Evolutionary conservation across 257 asterid genomes (phyloP).

Genomic region (Asclepias syriaca): DNA sequence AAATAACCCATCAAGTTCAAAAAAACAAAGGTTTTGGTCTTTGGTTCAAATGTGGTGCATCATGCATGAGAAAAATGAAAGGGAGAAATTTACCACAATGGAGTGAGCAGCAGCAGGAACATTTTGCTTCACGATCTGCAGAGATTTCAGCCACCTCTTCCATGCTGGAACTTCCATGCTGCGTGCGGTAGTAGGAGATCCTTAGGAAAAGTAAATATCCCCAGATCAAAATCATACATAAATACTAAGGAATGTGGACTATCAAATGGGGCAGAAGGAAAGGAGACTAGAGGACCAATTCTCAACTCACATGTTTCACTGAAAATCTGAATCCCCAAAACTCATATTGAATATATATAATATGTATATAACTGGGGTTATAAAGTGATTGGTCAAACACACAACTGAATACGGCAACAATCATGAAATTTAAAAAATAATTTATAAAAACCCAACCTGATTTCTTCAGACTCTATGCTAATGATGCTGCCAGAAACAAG

Average conservation of each 20-base stretch:
- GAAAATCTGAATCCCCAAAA: not conserved
- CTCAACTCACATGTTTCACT: not conserved
- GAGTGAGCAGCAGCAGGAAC: conserved; percentile 92
- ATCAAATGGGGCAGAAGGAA: conserved; percentile 3
- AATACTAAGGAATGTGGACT: conserved; percentile 26
- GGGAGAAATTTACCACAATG: conserved; percentile 55
- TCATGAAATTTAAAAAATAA: not conserved
- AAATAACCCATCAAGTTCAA: not conserved
- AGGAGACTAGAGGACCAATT: not conserved
- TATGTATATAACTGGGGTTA: not conserved
- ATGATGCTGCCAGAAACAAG: conserved; percentile 76
- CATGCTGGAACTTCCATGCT: conserved; percentile 99
- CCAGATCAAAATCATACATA: conserved; percentile 66
- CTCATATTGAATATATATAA: too few relatives aligned
- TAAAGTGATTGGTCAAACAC: not conserved
- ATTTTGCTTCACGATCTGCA: conserved; percentile 67
- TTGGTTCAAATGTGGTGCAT: not conserved
- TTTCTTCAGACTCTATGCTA: conserved; percentile 82
- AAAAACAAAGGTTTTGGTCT: not conserved
- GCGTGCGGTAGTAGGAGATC: conserved; percentile 99
- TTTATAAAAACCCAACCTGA: conserved; percentile 42
- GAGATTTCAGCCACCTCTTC: conserved; percentile 68
- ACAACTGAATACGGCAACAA: not conserved
- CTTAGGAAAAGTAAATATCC: conserved; percentile 93
- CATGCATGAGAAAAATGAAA: not conserved